Conservation (phyloP, 73 alveolate genomes). For the Tetrahymena malaccensis region DNA sequence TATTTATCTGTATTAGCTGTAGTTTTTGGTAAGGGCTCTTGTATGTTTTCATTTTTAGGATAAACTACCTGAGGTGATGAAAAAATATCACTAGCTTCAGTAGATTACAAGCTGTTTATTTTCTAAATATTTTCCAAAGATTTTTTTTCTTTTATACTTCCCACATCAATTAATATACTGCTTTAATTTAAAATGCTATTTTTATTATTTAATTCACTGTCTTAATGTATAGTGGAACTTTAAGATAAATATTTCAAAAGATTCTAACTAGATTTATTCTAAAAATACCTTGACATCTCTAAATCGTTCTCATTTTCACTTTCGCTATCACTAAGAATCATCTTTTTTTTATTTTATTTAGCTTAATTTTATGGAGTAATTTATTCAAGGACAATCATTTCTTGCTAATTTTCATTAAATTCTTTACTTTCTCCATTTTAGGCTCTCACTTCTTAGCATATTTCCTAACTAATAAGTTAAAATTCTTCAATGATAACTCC, state of each 20-base stretch:
- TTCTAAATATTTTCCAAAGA: neutral
- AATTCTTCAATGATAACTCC: neutral
- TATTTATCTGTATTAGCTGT: neutral
- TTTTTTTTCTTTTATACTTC: neutral
- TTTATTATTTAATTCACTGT: neutral
- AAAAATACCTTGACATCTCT: neutral
- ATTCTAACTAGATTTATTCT: neutral
- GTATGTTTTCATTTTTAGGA: neutral
- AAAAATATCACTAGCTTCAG: neutral
- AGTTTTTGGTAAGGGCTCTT: neutral
- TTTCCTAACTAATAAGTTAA: neutral
- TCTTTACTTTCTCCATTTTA: neutral
- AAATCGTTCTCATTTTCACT: neutral
- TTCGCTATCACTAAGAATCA: neutral
- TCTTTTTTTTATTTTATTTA: no score
- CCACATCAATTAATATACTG: neutral
- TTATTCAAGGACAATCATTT: neutral
- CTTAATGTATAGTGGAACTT: neutral
- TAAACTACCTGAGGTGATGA: neutral
- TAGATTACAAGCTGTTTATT: neutral
- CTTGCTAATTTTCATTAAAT: neutral
- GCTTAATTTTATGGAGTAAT: neutral
- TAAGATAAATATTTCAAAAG: neutral
- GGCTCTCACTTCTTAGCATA: neutral
- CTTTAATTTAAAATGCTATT: neutral